Conservation (phyloP, 2,329 filamentous ascomycete species). For the Orbilia oligospora region DNA sequence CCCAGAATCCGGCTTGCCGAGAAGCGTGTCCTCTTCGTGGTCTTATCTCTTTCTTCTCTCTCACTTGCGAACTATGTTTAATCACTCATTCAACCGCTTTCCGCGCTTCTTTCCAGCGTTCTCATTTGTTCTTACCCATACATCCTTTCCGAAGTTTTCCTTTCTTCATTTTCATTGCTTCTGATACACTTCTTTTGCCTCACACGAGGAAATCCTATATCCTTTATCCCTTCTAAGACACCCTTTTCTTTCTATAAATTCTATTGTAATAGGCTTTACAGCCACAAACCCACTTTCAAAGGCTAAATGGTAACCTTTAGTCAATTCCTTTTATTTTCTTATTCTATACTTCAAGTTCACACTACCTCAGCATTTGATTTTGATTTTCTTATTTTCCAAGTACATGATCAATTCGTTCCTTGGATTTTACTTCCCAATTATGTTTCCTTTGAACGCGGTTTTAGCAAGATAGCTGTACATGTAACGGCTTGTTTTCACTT, state of each 20-base stretch:
- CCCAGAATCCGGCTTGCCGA: constrained; percentile 23
- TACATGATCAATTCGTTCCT: constrained; percentile 3
- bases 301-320: neutral
- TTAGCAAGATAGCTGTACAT: constrained; percentile 23
- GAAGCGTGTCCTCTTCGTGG: constrained; percentile 47
- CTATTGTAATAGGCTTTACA: constrained; percentile 52
- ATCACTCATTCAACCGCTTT: constrained; percentile 59
- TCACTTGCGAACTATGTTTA: constrained; percentile 54
- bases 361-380: constrained; percentile 12
- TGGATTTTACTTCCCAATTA: constrained; percentile 11
- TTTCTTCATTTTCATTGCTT: constrained; percentile 5
- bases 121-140: constrained; percentile 6
- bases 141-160: constrained; percentile 18
- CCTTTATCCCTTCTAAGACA: constrained; percentile 35
- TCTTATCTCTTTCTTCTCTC: constrained; percentile 34
- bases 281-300: constrained; percentile 17
- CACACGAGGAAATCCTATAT: constrained; percentile 46
- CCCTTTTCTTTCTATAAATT: constrained; percentile 28
- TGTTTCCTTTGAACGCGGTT: constrained; percentile 31
- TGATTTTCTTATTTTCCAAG: constrained; percentile 20
- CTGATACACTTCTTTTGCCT: constrained; percentile 40
- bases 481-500: constrained; percentile 19
- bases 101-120: constrained; percentile 17
- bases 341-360: constrained; percentile 12
- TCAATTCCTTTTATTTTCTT: constrained; percentile 31